Evolutionary conservation across 352 stramenopile genomes (phyloP), one percentile per base, ranked within the genome.

Genomic region (Globisporangium paddicum): DNA sequence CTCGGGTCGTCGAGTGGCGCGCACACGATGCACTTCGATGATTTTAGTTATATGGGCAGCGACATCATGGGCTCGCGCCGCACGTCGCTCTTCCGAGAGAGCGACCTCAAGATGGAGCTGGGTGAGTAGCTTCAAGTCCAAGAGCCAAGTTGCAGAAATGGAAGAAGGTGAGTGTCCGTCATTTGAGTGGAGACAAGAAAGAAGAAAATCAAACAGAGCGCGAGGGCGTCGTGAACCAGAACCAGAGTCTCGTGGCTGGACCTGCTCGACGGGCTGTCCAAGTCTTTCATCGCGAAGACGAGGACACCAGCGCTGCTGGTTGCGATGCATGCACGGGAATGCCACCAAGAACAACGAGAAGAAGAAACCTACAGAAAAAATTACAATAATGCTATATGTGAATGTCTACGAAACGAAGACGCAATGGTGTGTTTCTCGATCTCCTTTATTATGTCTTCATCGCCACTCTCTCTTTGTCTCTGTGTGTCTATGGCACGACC

Each of bases 21-120:
- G 48, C 69, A 84, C 64, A 79, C 83, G 35, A 91, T 91, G 82
- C 82, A 93, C 64, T 94, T 94, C 44, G 85, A 94, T 32, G 81
- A 93, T 63, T 94, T 93, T 59, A 91, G 79, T 48, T 94, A 93
- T 67, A 92, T 92, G 83, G 85, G 82, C 55, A 94, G 84, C 62
- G 84, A 92, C 50, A 84, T 94, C 53, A 88, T 90, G 64, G 84
- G 84, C 30, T 92, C 82, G 26, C 76, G 84, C n/a, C 80, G 78
- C 40, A 91, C 82, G 21, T 92, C 84, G 21, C 67, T 92, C 55
- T 92, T 92, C 65, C 78, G 82, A 18, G 82, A 94, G 58, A 90
- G 79, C 67, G 84, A 94, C 56, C 73, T 94, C 40, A 87, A 87
- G 53, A 94, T 94, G 84, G 84, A 94, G 62, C 58, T 92, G 44